Conservation (phyloP, 768 basidiomycete species). For the Gymnopilus dilepis region DNA sequence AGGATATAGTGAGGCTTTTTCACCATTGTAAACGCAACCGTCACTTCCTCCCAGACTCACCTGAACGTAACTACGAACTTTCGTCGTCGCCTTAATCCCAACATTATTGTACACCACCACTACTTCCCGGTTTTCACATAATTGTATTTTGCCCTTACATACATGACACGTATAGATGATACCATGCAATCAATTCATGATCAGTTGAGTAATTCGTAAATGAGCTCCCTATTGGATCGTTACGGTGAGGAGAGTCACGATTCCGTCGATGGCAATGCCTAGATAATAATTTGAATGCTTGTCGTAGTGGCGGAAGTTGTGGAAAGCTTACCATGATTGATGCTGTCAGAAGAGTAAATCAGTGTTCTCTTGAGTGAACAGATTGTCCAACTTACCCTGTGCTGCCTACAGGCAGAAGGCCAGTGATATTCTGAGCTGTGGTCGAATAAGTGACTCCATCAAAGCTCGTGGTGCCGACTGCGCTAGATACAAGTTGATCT, state of each 20-base stretch:
- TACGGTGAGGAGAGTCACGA: constrained; percentile 59
- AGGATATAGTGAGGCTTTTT: constrained; percentile 8
- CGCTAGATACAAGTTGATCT: constrained; percentile 31
- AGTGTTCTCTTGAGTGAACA: background rate
- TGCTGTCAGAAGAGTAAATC: constrained; percentile 20
- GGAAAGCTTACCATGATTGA: constrained; percentile 38
- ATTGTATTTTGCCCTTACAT: background rate
- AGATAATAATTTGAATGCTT: background rate
- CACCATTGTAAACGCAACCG: constrained; percentile 6
- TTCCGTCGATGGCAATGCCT: constrained; percentile 68
- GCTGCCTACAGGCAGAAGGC: constrained; percentile 57
- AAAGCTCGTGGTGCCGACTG: constrained; percentile 40
- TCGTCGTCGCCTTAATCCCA: constrained; percentile 18
- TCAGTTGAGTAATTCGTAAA: background rate
- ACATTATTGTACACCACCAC: background rate
- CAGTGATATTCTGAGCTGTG: constrained; percentile 49
- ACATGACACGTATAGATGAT: constrained; percentile 10
- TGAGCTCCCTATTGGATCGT: constrained; percentile 33
- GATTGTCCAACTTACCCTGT: constrained; percentile 36
- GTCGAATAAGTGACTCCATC: constrained; percentile 54
- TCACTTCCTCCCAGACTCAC: constrained; percentile 1
- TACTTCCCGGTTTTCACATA: background rate
- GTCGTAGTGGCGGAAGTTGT: background rate
- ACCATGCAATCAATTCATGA: constrained; percentile 9
- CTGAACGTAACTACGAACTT: background rate